phyloP scores from a whole-genome alignment of 176 grass and related monocot species.

The Hsuehochloa calcarea region DNA sequence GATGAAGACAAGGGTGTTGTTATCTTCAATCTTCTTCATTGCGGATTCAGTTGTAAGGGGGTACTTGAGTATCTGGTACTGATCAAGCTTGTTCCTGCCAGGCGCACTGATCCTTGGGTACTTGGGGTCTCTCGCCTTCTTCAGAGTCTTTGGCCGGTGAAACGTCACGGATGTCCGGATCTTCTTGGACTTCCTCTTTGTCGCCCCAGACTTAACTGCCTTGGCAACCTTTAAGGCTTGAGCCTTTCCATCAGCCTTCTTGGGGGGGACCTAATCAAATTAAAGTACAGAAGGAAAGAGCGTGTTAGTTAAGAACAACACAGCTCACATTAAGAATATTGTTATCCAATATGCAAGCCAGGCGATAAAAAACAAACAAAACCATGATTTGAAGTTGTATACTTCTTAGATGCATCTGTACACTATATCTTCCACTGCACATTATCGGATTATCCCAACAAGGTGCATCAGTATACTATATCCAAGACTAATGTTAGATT shows the following conservation, averaged over 20 bases:
- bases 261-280: constrained; percentile 4
- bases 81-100: constrained; percentile 74
- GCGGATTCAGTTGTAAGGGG: constrained; percentile 72
- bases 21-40: constrained; percentile 87
- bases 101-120: constrained; percentile 64
- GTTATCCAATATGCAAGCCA: no score
- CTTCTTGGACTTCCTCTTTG: constrained; percentile 58
- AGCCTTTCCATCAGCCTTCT: constrained; percentile 60
- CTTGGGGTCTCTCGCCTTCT: constrained; percentile 51
- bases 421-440: no score
- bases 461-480: no score
- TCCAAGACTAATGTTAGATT: no score
- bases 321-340: no score
- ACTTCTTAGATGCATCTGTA: no score
- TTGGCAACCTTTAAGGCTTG: constrained; percentile 73
- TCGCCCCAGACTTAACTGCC: constrained; percentile 52
- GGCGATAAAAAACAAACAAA: no score
- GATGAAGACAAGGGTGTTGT: constrained; percentile 84
- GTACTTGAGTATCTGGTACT: constrained; percentile 74
- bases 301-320: no score
- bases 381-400: no score
- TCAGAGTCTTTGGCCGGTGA: constrained; percentile 62
- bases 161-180: constrained; percentile 62
- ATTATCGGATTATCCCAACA: no score
- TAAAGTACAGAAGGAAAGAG: neutral